phyloP scores from a whole-genome alignment of 2,329 filamentous ascomycete genomes.

The Sphaerulina musiva region DNA sequence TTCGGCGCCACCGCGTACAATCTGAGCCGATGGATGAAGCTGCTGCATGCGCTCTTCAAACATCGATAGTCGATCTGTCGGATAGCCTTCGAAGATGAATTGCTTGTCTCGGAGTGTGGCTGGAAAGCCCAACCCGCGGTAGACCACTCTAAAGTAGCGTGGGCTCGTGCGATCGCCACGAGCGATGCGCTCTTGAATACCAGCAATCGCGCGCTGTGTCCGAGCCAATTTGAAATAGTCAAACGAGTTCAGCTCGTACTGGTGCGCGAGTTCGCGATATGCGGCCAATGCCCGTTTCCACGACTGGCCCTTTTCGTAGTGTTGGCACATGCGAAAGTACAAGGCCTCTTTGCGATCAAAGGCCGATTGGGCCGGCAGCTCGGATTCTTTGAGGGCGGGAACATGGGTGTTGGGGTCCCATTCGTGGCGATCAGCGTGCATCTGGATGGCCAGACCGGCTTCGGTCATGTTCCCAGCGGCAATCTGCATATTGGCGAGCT shows the following conservation, averaged over 20 bases:
- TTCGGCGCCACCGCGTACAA: constrained; percentile 64
- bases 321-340: constrained; percentile 90
- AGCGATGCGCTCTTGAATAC: constrained; percentile 80
- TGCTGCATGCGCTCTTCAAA: constrained; percentile 92
- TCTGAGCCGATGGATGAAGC: constrained; percentile 77
- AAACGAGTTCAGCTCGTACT: constrained; percentile 84
- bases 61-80: constrained; percentile 66
- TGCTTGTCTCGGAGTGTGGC: constrained; percentile 75
- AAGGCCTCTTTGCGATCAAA: constrained; percentile 90
- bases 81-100: constrained; percentile 80
- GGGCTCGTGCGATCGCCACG: constrained; percentile 72
- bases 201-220: constrained; percentile 82
- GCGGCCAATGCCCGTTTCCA: constrained; percentile 84
- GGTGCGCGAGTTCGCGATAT: constrained; percentile 83
- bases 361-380: constrained; percentile 73
- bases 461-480: constrained; percentile 74
- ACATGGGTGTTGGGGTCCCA: constrained; percentile 72
- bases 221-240: constrained; percentile 89
- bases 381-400: constrained; percentile 62
- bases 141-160: constrained; percentile 86
- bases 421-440: constrained; percentile 87
- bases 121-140: constrained; percentile 84
- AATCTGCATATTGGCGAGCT: constrained; percentile 72
- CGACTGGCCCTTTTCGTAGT: constrained; percentile 88
- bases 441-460: constrained; percentile 77